A percentile compares a stretch with the other conserved stretches of the same genome.
These are phyloP conservation scores for Pseudonitzschia multiseries DNA, from an alignment of 108 stramenopile genomes.

Conservation along the genomic window DNA sequence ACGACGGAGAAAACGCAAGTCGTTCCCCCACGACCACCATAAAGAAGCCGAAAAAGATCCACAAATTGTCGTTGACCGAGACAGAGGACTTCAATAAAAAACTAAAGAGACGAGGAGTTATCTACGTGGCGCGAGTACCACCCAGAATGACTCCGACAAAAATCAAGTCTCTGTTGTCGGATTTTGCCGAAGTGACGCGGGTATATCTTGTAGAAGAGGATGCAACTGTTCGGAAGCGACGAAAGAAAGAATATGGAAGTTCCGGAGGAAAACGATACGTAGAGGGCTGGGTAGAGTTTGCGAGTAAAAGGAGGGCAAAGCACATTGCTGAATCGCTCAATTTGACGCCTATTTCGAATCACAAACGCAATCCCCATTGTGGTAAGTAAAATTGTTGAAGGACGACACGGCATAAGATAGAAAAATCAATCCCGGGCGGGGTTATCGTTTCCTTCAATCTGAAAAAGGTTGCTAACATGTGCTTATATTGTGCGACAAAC, in stretches of 20 bases:
- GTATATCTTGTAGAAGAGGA: conserved; percentile 95
- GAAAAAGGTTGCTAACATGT: neutral
- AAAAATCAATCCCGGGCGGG: neutral
- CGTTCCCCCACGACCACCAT: neutral
- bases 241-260: conserved; percentile 64
- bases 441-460: neutral
- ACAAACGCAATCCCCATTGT: conserved; percentile 79
- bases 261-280: conserved; percentile 83
- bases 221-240: conserved; percentile 68
- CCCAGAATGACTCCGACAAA: conserved; percentile 96
- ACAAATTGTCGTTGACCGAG: conserved; percentile 56
- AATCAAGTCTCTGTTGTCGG: conserved; percentile 86
- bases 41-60: conserved; percentile 50
- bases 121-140: conserved; percentile 95
- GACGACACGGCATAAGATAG: no score
- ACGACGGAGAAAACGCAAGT: neutral
- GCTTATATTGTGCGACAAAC: neutral
- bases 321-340: conserved; percentile 81
- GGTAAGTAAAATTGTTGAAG: conserved; percentile 24
- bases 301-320: conserved; percentile 86
- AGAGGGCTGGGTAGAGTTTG: conserved; percentile 98
- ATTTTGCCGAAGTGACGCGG: conserved; percentile 87
- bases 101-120: conserved; percentile 75
- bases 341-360: conserved; percentile 76
- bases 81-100: conserved; percentile 81